Percentiles rank a stretch among this genome's conserved stretches.
Conservation (phyloP, 306 rosid genomes). For the Notholithocarpus densiflorus region DNA sequence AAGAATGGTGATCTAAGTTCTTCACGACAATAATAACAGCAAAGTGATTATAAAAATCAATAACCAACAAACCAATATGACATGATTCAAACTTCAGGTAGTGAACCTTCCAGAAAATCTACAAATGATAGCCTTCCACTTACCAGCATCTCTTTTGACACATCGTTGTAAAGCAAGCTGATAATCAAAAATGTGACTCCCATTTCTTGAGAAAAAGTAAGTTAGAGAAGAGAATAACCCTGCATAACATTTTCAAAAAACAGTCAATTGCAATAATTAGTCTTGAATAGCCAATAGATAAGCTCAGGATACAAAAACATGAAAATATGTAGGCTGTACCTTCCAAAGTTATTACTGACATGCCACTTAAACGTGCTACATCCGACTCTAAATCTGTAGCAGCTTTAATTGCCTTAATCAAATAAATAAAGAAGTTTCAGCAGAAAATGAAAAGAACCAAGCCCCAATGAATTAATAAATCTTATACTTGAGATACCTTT, state of each 20-base stretch:
- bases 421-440: conserved; percentile 20
- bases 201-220: conserved; percentile 91
- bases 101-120: background rate
- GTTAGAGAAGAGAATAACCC: conserved; percentile 82
- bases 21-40: background rate
- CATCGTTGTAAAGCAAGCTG: conserved; percentile 83
- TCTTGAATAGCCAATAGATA: conserved; percentile 17
- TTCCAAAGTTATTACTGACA: conserved; percentile 75
- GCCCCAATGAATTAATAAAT: background rate
- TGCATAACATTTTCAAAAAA: conserved; percentile 41
- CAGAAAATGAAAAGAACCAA: conserved; percentile 21
- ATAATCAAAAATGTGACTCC: conserved; percentile 75
- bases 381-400: conserved; percentile 71
- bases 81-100: background rate
- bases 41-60: background rate
- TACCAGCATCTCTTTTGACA: conserved; percentile 72
- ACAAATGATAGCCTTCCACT: conserved; percentile 14
- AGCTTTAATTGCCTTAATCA: conserved; percentile 72
- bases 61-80: background rate
- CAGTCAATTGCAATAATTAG: conserved; percentile 15
- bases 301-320: conserved; percentile 5
- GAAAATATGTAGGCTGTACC: conserved; percentile 43
- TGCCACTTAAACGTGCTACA: conserved; percentile 65
- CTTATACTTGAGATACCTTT: conserved; percentile 51
- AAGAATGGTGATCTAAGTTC: background rate